Conservation (phyloP, 2,329 filamentous ascomycete species). For the Botrytis squamosa region DNA sequence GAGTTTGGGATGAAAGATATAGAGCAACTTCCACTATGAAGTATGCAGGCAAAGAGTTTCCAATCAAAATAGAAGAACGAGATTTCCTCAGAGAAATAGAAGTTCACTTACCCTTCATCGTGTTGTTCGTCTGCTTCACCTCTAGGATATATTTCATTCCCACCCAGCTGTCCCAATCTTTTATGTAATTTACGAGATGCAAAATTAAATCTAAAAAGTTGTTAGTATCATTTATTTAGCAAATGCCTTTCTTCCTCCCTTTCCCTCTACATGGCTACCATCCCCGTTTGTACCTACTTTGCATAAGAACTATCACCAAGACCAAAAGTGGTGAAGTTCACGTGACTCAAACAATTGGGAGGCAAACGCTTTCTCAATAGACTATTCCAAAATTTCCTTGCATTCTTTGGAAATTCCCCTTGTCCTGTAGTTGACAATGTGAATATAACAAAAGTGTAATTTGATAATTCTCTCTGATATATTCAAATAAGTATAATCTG, state of each 20-base stretch:
- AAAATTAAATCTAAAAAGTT: slow-evolving; percentile 74
- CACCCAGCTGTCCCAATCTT: slow-evolving; percentile 79
- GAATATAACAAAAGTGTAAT: slow-evolving; percentile 66
- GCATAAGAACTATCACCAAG: slow-evolving; percentile 93
- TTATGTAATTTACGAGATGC: slow-evolving; percentile 85
- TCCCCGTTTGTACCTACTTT: slow-evolving; percentile 55
- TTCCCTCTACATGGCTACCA: background rate
- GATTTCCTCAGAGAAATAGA: background rate
- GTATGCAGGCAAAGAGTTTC: background rate
- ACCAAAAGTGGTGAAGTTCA: slow-evolving; percentile 83
- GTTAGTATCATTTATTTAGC: slow-evolving; percentile 20
- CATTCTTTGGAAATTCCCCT: slow-evolving; percentile 86
- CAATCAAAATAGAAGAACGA: background rate
- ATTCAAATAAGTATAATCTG: slow-evolving; percentile 31
- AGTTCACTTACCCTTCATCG: slow-evolving; percentile 72
- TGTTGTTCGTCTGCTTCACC: slow-evolving; percentile 94
- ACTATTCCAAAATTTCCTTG: slow-evolving; percentile 78
- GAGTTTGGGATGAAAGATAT: background rate
- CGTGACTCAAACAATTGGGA: slow-evolving; percentile 62
- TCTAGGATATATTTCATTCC: slow-evolving; percentile 68
- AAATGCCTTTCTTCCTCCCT: too few relatives aligned
- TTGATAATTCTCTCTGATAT: slow-evolving; percentile 51
- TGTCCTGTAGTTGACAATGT: slow-evolving; percentile 91
- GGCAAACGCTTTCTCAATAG: slow-evolving; percentile 77
- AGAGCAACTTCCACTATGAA: background rate